Evolutionary conservation across 78 protist genomes (phyloP), one percentile per base, ranked within the genome.

Genomic region (Dictyostelium brefeldianum): DNA sequence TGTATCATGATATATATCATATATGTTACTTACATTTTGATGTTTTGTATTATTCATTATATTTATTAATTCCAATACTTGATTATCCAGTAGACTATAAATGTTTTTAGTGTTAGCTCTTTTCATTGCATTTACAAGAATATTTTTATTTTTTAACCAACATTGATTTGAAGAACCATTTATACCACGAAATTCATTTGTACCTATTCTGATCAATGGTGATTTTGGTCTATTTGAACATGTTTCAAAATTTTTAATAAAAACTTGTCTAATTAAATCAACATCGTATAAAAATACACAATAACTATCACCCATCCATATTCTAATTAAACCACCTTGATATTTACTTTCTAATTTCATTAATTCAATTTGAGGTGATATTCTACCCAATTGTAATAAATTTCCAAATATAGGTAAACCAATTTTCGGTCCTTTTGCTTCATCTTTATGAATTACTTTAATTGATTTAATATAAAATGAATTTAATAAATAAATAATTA

Each of bases 281-380:
- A 70, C 27, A 56, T 85, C 83, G 5, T 41, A 29, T 27, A 85
- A 15, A 14, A 71, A n/a, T 22, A 85, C 62, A 2, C 78, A 56
- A 22, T 74, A 54, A 5, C 25, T 27, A 47, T 85, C 92, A 17
- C 92, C 92, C 54, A 85, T 48, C 71, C 73, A 85, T 5, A 85
- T 27, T 75, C 59, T 85, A 14, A 47, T n/a, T 14, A 53, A 41
- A 15, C 56, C 67, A 43, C 18, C 2, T 5, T 71, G 62, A 85
- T 46, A 85, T 12, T 48, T 50, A 5, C 3, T 15, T 4, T 77
- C 56, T 3, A 50, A 29, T 18, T 77, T 50, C 25, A 20, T 77
- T 27, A 77, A 50, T 9, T 20, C 59, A 2, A 27, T 15, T 12
- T 77, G 81, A 11, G 81, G 57, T 27, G 2, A 14, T 7, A 3